Conservation (phyloP, 352 stramenopile species). For the Phytophthora hibernalis region DNA sequence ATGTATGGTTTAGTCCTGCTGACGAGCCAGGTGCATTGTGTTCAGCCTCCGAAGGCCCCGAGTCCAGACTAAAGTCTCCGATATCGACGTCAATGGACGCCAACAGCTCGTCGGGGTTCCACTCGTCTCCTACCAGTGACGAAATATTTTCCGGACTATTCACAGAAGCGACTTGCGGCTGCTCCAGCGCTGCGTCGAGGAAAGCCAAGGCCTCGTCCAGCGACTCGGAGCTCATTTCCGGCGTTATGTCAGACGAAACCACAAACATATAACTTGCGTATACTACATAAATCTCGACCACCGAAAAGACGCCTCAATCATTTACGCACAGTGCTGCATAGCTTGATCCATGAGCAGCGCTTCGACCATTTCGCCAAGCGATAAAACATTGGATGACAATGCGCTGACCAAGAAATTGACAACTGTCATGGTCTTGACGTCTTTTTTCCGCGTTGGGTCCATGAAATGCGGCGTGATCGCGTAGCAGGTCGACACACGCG, state of each 20-base stretch:
- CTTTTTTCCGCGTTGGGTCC: constrained; percentile 33
- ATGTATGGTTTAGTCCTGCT: neutral
- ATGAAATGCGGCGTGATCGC: constrained; percentile 54
- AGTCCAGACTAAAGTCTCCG: constrained; percentile 11
- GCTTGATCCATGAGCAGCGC: constrained; percentile 42
- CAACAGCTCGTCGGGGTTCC: constrained; percentile 20
- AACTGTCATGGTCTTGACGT: constrained; percentile 38
- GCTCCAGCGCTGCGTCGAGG: constrained; percentile 15
- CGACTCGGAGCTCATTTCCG: constrained; percentile 20
- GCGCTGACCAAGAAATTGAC: constrained; percentile 55
- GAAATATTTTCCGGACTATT: neutral
- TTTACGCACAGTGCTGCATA: constrained; percentile 7
- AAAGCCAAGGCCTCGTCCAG: constrained; percentile 23
- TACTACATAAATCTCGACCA: neutral
- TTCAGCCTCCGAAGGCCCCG: neutral
- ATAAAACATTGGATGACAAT: constrained; percentile 39
- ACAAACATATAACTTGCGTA: neutral
- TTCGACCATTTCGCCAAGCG: constrained; percentile 55
- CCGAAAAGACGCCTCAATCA: too few relatives aligned
- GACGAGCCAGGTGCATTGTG: neutral
- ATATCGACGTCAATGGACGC: constrained; percentile 18
- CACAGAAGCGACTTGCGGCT: neutral
- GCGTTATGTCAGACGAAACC: neutral
- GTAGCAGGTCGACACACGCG: constrained; percentile 59
- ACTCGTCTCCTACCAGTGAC: neutral